phyloP scores from a whole-genome alignment of 345 rosid genomes.

The Murraya paniculata region DNA sequence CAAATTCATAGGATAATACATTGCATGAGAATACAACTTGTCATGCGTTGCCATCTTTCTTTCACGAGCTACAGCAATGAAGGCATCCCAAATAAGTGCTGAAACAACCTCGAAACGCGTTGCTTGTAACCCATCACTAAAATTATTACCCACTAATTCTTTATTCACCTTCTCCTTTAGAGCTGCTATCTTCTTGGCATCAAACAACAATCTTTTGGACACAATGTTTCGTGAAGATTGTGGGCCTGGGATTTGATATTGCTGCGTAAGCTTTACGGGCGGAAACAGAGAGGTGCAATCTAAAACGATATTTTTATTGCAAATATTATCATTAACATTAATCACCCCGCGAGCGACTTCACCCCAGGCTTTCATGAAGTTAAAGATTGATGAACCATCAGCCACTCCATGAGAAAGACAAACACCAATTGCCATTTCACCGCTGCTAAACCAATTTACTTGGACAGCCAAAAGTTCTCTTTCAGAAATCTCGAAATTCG shows the following conservation, averaged over 20 bases:
- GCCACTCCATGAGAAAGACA: slow-evolving; percentile 19
- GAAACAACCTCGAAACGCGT: slow-evolving; percentile 6
- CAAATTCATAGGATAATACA: no score
- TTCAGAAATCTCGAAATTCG: no score
- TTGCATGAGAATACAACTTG: no score
- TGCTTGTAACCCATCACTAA: no score
- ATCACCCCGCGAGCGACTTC: slow-evolving; percentile 2
- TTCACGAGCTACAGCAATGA: no score
- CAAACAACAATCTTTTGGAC: slow-evolving; percentile 21
- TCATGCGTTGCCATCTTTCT: no score
- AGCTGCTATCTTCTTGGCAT: slow-evolving; percentile 6
- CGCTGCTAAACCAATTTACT: slow-evolving; percentile 22
- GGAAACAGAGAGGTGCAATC: slow-evolving; percentile 24
- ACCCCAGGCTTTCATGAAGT: slow-evolving; percentile 24
- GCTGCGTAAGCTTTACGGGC: background rate
- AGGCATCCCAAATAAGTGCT: no score
- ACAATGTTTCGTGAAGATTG: background rate
- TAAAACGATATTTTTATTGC: no score
- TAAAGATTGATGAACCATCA: slow-evolving; percentile 17
- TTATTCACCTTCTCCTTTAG: slow-evolving; percentile 10
- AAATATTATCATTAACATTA: no score
- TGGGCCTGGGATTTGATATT: background rate
- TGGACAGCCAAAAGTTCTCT: slow-evolving; percentile 12
- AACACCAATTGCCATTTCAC: slow-evolving; percentile 25
- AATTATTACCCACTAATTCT: background rate